Base-by-base conservation (phyloP, 108 stramenopile genomes). In the Hondaea fermentalgiana region DNA sequence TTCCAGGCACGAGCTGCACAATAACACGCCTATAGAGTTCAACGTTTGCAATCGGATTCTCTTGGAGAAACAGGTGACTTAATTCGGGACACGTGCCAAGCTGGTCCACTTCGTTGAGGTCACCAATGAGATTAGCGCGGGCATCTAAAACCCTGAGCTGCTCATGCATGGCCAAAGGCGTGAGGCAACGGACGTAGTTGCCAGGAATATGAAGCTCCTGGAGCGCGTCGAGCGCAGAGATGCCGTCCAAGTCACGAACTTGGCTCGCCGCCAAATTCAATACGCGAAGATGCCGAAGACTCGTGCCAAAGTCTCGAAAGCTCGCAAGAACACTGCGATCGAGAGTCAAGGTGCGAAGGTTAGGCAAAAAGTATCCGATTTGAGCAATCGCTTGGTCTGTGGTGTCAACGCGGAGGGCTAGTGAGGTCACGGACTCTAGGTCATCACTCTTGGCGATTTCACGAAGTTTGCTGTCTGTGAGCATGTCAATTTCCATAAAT, bases 111-210 rank as follows among this genome's bases (percentile, higher is more conserved):
- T 87, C 53, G 17, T 72, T 88, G 28, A 93, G 57, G 57, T 92
- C 89, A 14, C 58, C 60, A 45, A 94, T 49, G n/a, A 87, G 44
- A 29, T 94, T 94, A 5, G 14, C 43, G 8, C 44, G 55, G 0
- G 92, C 90, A 57, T 92, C 89, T 10, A 94, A 58, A 21, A 92
- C 87, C 23, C 91, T 87, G 28, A 94, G 87, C 17, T 47, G 44
- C 57, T 92, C 92, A 90, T 94, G 93, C 60, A 92, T 91, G 8
- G 93, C 92, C 14, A 94, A 90, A 21, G 93, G 92, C 5, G 93
- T 92, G 44, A 94, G 57, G 57, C 92, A 91, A 16, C 35, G 45
- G 17, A 94, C 51, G 21, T 59, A 64, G 44, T 94, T 94, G 23
- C 57, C 58, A 44, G 69, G 23, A 23, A 94, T 12, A 72, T 47